Evolutionary conservation across 169 alveolate species (phyloP).

Genomic region (Plasmodium gaboni): DNA sequence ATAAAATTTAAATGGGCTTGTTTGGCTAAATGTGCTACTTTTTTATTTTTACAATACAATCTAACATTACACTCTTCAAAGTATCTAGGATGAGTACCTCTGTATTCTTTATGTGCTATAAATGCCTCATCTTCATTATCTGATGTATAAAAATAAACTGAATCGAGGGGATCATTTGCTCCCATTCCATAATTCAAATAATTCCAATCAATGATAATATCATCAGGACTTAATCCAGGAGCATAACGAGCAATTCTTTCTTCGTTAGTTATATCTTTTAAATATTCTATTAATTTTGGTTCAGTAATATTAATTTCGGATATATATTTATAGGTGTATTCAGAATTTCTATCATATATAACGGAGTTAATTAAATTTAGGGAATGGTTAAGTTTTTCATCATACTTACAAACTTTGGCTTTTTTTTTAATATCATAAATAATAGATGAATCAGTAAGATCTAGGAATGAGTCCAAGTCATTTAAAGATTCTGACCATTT

Average conservation of each 20-base stretch:
- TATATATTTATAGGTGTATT: conserved; percentile 58
- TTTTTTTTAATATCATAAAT: conserved; percentile 59
- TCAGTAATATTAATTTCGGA: conserved; percentile 66
- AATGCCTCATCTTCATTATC: conserved; percentile 71
- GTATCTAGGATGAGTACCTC: conserved; percentile 69
- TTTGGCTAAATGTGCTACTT: conserved; percentile 70
- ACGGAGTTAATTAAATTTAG: conserved; percentile 66
- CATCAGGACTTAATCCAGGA: conserved; percentile 72
- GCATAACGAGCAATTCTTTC: conserved; percentile 61
- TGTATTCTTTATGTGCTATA: conserved; percentile 61
- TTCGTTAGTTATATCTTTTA: conserved; percentile 53
- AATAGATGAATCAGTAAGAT: conserved; percentile 61
- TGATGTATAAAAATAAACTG: conserved; percentile 67
- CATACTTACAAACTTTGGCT: conserved; percentile 9
- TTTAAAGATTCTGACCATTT: conserved; percentile 73
- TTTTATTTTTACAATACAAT: conserved; percentile 67
- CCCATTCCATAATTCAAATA: conserved; percentile 73
- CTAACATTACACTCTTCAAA: conserved; percentile 73
- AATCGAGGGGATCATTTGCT: conserved; percentile 63
- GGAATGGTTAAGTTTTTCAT: conserved; percentile 44
- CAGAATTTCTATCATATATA: conserved; percentile 67
- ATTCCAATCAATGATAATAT: conserved; percentile 72
- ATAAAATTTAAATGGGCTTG: conserved; percentile 58
- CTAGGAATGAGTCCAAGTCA: conserved; percentile 53
- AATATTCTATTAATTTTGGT: conserved; percentile 54